A percentile compares a stretch with the other conserved stretches of the same genome.
phyloP scores from a whole-genome alignment of 371 early-diverging fungal genomes.

The Gilbertella persicaria region DNA sequence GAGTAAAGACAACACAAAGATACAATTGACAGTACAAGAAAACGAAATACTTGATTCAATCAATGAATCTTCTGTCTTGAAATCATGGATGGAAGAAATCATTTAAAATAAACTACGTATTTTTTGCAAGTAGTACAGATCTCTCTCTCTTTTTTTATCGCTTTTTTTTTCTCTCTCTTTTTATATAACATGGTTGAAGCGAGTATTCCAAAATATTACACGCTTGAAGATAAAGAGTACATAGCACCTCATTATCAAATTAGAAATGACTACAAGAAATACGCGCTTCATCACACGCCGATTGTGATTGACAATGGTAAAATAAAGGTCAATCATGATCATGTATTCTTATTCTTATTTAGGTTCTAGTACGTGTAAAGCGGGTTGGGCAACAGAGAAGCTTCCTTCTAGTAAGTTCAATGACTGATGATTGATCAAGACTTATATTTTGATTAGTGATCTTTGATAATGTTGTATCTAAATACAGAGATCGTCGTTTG shows the following conservation, averaged over 20 bases:
- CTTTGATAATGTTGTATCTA: slow-evolving; percentile 82
- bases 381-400: slow-evolving; percentile 79
- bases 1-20: slow-evolving; percentile 53
- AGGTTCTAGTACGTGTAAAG: slow-evolving; percentile 80
- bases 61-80: slow-evolving; percentile 28
- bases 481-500: slow-evolving; percentile 76
- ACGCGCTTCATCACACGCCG: slow-evolving; percentile 33
- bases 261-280: slow-evolving; percentile 24
- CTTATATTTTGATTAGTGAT: slow-evolving; percentile 48
- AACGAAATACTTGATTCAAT: slow-evolving; percentile 52
- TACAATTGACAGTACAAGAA: slow-evolving; percentile 50
- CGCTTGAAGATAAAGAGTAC: slow-evolving; percentile 35
- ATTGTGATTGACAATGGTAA: slow-evolving; percentile 76
- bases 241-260: slow-evolving; percentile 19
- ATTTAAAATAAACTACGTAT: no score
- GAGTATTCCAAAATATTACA: slow-evolving; percentile 27
- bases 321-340: not conserved
- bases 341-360: not conserved
- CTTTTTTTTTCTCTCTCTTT: not conserved
- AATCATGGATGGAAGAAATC: slow-evolving; percentile 26
- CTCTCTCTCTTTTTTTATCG: no score
- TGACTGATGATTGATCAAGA: not conserved
- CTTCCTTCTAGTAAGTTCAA: slow-evolving; percentile 58
- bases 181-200: slow-evolving; percentile 27
- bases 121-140: no score